phyloP scores from a whole-genome alignment of 441 rosid species.

The California macrophylla region DNA sequence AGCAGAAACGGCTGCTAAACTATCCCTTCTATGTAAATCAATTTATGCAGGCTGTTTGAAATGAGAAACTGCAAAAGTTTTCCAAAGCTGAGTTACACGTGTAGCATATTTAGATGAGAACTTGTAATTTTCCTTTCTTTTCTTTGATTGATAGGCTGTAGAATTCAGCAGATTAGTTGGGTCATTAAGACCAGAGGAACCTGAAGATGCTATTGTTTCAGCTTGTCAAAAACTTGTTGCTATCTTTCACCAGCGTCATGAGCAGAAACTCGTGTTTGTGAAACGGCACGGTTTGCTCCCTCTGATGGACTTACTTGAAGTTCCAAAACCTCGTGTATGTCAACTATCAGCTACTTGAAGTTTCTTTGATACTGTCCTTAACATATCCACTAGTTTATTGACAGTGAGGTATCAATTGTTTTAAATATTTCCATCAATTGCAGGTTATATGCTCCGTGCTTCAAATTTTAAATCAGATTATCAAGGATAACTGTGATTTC shows the following conservation, averaged over 20 bases:
- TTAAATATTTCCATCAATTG: slow-evolving; percentile 17
- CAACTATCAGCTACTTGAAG: slow-evolving; percentile 10
- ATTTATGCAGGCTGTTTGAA: background rate
- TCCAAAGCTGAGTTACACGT: background rate
- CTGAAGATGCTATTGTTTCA: slow-evolving; percentile 81
- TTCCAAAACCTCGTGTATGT: slow-evolving; percentile 73
- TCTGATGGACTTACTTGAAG: slow-evolving; percentile 76
- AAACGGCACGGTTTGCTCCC: slow-evolving; percentile 91
- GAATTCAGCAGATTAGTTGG: slow-evolving; percentile 86
- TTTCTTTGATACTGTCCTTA: slow-evolving; percentile 14
- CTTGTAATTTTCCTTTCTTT: background rate
- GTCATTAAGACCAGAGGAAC: slow-evolving; percentile 57
- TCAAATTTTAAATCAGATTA: slow-evolving; percentile 78
- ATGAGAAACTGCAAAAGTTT: background rate
- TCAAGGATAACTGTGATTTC: slow-evolving; percentile 75
- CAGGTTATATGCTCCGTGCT: slow-evolving; percentile 84
- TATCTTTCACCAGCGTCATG: slow-evolving; percentile 83
- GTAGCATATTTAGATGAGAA: slow-evolving; percentile 5
- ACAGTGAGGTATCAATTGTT: slow-evolving; percentile 17
- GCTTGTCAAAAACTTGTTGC: slow-evolving; percentile 71
- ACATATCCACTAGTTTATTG: background rate
- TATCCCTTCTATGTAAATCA: background rate
- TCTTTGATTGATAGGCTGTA: slow-evolving; percentile 51
- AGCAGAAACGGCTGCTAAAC: background rate
- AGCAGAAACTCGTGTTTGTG: slow-evolving; percentile 75